Evolutionary conservation across 805 yeast species (phyloP), one percentile per base, ranked within the genome.

Genomic region (Metschnikowia noctiluminum): DNA sequence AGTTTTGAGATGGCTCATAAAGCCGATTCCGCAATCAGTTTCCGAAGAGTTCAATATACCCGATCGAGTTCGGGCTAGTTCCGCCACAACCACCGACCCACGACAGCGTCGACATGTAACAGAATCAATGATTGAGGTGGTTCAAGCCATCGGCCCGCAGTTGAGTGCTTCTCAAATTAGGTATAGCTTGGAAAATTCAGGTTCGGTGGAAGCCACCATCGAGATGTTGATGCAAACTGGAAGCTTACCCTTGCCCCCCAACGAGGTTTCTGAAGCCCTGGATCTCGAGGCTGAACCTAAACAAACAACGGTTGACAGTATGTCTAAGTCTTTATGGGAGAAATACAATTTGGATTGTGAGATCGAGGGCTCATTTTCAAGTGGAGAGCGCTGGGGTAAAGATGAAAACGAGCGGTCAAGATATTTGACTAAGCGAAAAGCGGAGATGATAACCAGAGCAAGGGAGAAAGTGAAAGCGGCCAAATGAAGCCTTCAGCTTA

Each of bases 151-250:
- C 47, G 96, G 90, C 0, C 97, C 97, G 4, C 73, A 74, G 16
- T 69, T 88, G 31, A 74, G 87, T 1, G 76, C 68, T 4, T 87
- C 79, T 7, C 95, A 87, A 62, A 89, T 94, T 52, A 74, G 83
- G 52, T 73, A 75, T 52, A 96, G 87, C 62, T 76, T 94, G 52
- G 82, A 84, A 59, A 73, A 80, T 50, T 81, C 94, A 0, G 95
- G 96, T 0, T 83, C 87, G 7, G 91, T 91, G 1, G 91, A 89
- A 63, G 78, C 67, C 8, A 91, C 98, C 0, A 83, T 90, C 9
- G 87, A 89, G 44, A 76, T 82, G 39, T 83, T 79, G 54, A 73
- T 92, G 62, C 77, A 78, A 45, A 80, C 76, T 35, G 84, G 86
- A 11, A 68, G 69, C 13, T 74, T 85, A 44, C 88, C 89, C 15